Percentiles rank a stretch among this genome's conserved stretches.
Conservation (phyloP, 495 filamentous ascomycete genomes). For the Gamarada debralockiae region DNA sequence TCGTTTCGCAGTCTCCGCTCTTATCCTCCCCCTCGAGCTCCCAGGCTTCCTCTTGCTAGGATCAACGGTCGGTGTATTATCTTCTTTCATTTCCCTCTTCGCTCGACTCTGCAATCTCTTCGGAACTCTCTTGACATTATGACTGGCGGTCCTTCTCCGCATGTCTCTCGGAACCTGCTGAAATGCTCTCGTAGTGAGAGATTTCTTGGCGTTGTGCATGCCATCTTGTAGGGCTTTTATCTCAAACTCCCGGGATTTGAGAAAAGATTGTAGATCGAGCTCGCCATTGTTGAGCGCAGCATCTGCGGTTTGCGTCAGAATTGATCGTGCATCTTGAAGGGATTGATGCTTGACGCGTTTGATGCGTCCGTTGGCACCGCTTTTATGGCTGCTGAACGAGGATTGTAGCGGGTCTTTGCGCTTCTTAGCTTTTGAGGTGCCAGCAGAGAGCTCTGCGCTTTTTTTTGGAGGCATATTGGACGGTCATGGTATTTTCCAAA, state of each 20-base stretch:
- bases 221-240: conserved; percentile 79
- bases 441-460: background rate
- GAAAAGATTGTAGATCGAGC: conserved; percentile 76
- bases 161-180: conserved; percentile 83
- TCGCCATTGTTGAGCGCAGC: conserved; percentile 73
- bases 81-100: conserved; percentile 78
- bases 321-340: conserved; percentile 61
- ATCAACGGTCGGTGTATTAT: conserved; percentile 85
- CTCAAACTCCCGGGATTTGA: conserved; percentile 80
- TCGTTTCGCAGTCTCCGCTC: conserved; percentile 77
- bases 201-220: conserved; percentile 67
- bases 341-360: conserved; percentile 59
- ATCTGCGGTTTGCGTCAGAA: conserved; percentile 67
- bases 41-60: conserved; percentile 66
- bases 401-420: conserved; percentile 19
- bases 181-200: conserved; percentile 71
- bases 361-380: conserved; percentile 28
- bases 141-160: conserved; percentile 84
- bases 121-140: conserved; percentile 92
- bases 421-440: conserved; percentile 8
- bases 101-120: conserved; percentile 68
- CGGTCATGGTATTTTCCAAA: background rate
- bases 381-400: conserved; percentile 11
- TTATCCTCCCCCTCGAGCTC: conserved; percentile 62
- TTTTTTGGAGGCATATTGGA: conserved; percentile 18